Evolutionary conservation across 305 asterid species (phyloP).

Genomic region (Fraxinus sp.): DNA sequence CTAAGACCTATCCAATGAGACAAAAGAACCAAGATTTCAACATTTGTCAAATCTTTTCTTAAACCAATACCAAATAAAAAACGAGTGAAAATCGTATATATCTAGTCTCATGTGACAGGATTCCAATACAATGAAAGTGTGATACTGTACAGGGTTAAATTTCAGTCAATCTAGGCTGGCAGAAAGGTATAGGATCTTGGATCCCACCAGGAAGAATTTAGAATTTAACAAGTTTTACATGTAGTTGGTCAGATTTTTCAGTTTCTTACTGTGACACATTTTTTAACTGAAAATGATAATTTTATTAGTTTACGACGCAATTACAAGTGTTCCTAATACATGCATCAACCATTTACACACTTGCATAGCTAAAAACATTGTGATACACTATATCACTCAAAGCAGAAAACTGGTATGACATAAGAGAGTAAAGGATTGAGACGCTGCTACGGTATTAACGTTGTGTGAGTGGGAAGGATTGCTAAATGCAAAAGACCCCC

Average conservation of each 20-base stretch:
- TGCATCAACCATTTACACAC: not conserved
- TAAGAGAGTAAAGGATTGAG: no score
- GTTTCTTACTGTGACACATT: not conserved
- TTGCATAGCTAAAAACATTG: not conserved
- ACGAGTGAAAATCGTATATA: not conserved
- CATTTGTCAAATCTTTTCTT: not conserved
- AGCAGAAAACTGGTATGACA: not conserved
- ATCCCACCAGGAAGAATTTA: not conserved
- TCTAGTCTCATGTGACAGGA: not conserved
- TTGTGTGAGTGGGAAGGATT: not conserved
- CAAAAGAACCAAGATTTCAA: not conserved
- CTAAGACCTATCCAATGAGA: not conserved
- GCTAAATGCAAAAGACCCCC: constrained; percentile 12
- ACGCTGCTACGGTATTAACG: not conserved
- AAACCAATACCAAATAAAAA: not conserved
- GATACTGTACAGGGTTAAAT: not conserved
- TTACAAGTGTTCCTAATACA: not conserved
- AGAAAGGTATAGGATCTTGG: not conserved
- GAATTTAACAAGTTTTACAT: not conserved
- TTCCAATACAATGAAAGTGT: not conserved
- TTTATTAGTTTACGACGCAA: not conserved
- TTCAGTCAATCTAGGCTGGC: not conserved
- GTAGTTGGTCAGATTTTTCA: not conserved
- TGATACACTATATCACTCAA: not conserved
- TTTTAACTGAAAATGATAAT: not conserved